These are phyloP conservation scores for Citrus hindsii DNA, from an alignment of 345 rosid species.

Conservation along the genomic window DNA sequence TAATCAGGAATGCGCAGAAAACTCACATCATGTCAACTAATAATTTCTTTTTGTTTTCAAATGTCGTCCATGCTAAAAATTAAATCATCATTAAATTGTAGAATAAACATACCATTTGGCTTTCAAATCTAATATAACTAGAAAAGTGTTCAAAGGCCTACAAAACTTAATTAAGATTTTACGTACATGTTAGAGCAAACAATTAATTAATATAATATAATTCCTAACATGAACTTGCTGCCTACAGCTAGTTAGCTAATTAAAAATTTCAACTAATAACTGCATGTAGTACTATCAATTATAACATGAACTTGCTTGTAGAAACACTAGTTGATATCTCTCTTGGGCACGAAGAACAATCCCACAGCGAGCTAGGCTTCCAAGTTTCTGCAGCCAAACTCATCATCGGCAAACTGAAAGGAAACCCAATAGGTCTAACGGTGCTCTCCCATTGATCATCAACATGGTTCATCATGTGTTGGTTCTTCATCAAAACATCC, in stretches of 20 bases:
- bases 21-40: neutral
- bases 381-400: constrained; percentile 22
- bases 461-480: neutral
- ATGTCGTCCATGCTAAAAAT: too few species aligned
- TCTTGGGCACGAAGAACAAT: constrained; percentile 24
- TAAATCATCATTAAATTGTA: neutral
- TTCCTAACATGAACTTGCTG: constrained; percentile 15
- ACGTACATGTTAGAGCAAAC: constrained; percentile 11
- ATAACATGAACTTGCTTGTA: constrained; percentile 22
- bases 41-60: too few species aligned
- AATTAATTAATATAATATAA: neutral
- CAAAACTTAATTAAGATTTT: neutral
- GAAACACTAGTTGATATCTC: constrained; percentile 27
- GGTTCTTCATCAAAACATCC: constrained; percentile 10
- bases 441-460: constrained; percentile 26
- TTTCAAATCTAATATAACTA: neutral
- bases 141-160: neutral
- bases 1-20: neutral
- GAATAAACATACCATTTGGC: neutral
- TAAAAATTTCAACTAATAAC: neutral
- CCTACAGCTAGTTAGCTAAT: neutral
- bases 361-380: constrained; percentile 40
- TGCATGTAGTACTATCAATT: constrained; percentile 2
- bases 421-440: constrained; percentile 24
- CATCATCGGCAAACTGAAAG: constrained; percentile 28